A percentile compares a stretch with the other conserved stretches of the same genome.
phyloP scores from a whole-genome alignment of 2,329 filamentous ascomycete genomes.

The Xylariaceae sp. region DNA sequence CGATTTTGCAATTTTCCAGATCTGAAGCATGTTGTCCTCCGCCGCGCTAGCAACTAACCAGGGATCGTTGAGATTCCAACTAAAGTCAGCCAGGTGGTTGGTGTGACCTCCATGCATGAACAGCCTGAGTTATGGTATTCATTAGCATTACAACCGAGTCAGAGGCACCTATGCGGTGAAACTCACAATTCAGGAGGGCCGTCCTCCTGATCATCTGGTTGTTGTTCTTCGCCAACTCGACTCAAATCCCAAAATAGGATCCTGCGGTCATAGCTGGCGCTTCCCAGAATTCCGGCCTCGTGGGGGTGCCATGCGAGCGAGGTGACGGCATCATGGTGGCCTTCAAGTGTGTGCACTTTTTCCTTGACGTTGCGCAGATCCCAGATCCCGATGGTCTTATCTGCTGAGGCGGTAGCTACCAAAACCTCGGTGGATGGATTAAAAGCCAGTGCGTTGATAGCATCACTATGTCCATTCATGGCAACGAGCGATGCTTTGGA shows the following conservation, averaged over 20 bases:
- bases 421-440: conserved; percentile 88
- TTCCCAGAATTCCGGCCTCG: conserved; percentile 83
- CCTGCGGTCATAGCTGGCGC: conserved; percentile 85
- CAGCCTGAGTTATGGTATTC: conserved; percentile 53
- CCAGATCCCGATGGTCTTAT: conserved; percentile 94
- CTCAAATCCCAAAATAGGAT: conserved; percentile 97
- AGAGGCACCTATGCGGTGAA: neutral
- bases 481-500: conserved; percentile 66
- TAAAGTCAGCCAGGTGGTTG: conserved; percentile 93
- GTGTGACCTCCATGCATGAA: conserved; percentile 99
- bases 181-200: conserved; percentile 89
- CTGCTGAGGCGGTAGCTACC: conserved; percentile 87
- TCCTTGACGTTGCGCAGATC: conserved; percentile 87
- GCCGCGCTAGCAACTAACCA: conserved; percentile 96
- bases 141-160: conserved; percentile 3
- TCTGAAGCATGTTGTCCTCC: conserved; percentile 94
- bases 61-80: conserved; percentile 94
- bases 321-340: conserved; percentile 84
- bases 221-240: conserved; percentile 87
- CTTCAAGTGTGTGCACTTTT: conserved; percentile 85
- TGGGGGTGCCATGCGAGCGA: conserved; percentile 93
- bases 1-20: conserved; percentile 82
- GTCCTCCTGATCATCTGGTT: conserved; percentile 90
- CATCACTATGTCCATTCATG: conserved; percentile 75
- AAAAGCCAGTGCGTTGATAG: conserved; percentile 94